These are phyloP conservation scores for Tetracladium setigerum DNA, from an alignment of 495 filamentous ascomycete genomes.

Conservation along the genomic window DNA sequence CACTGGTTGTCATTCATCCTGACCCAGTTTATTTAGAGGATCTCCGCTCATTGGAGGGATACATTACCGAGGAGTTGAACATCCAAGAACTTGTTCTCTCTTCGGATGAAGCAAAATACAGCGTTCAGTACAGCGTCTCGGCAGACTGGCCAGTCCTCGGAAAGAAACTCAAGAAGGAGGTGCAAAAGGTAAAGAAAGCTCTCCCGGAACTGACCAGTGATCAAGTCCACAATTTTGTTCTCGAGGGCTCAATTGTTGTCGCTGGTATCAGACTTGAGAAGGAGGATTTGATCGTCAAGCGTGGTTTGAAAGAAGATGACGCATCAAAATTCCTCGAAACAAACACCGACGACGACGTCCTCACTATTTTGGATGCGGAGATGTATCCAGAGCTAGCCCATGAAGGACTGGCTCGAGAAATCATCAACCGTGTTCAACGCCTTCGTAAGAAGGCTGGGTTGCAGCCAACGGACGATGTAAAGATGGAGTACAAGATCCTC, in stretches of 20 bases:
- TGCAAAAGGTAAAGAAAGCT: constrained; percentile 81
- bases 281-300: constrained; percentile 77
- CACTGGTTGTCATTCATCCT: constrained; percentile 80
- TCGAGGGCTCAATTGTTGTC: constrained; percentile 63
- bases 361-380: constrained; percentile 71
- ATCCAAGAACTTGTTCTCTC: constrained; percentile 78
- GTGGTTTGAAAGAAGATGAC: constrained; percentile 63
- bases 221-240: constrained; percentile 61
- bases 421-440: constrained; percentile 76
- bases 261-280: constrained; percentile 75
- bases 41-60: constrained; percentile 70
- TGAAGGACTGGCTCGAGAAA: constrained; percentile 71
- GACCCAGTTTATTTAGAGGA: constrained; percentile 80
- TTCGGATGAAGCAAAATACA: constrained; percentile 81
- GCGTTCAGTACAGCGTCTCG: constrained; percentile 78
- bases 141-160: constrained; percentile 93
- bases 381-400: constrained; percentile 66
- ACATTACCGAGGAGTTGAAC: constrained; percentile 89
- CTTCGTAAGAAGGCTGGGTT: constrained; percentile 77
- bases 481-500: constrained; percentile 74
- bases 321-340: constrained; percentile 66
- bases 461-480: constrained; percentile 74
- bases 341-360: constrained; percentile 76
- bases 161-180: constrained; percentile 95
- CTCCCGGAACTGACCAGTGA: constrained; percentile 71